These are phyloP conservation scores for Diaporthe ilicicola DNA, from an alignment of 2,329 filamentous ascomycete genomes.

Conservation along the genomic window DNA sequence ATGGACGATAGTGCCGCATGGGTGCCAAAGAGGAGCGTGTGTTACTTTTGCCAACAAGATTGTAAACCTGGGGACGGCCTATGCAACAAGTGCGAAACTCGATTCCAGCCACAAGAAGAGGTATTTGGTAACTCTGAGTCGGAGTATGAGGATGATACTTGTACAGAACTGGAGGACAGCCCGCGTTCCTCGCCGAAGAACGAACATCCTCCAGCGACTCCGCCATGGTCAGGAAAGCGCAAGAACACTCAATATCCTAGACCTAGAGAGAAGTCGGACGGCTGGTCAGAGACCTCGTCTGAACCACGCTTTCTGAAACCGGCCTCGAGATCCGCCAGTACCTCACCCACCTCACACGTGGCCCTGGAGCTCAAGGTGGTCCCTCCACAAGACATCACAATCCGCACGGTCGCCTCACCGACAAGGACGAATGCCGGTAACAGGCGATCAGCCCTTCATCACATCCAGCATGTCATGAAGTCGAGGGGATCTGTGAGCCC, in stretches of 20 bases:
- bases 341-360: constrained; percentile 22
- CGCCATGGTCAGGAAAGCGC: background rate
- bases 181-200: background rate
- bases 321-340: constrained; percentile 17
- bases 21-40: background rate
- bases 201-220: background rate
- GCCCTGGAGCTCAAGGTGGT: constrained; percentile 29
- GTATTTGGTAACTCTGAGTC: constrained; percentile 19
- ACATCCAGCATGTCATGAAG: constrained; percentile 22
- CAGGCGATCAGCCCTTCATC: constrained; percentile 20
- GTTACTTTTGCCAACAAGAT: constrained; percentile 13
- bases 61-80: background rate
- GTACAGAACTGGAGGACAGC: background rate
- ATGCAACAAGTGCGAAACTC: constrained; percentile 7
- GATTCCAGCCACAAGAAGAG: background rate
- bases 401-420: constrained; percentile 6
- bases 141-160: constrained; percentile 22
- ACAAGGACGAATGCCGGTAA: background rate
- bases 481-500: background rate
- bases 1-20: background rate
- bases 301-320: background rate
- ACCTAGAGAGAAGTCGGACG: background rate
- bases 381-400: constrained; percentile 11
- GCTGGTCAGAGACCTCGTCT: constrained; percentile 17
- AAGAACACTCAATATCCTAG: background rate